Evolutionary conservation across 176 grass and related monocot genomes (phyloP).

Genomic region (Oryza australiensis): DNA sequence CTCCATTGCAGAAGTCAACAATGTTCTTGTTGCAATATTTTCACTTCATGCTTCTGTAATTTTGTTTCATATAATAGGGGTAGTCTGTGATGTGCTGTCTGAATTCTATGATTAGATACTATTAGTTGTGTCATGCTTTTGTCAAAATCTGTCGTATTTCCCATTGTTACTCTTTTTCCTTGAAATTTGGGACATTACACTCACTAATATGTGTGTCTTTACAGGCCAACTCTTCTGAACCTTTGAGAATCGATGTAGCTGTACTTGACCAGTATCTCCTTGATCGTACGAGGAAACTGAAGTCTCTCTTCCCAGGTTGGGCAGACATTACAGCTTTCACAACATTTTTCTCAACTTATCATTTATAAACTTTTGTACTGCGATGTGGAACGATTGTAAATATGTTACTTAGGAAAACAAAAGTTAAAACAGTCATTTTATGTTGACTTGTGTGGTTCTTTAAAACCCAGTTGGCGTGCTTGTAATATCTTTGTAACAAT

Average conservation of each 20-base stretch:
- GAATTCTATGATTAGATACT: neutral
- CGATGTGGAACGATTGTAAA: slow-evolving; percentile 31
- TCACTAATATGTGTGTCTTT: slow-evolving; percentile 28
- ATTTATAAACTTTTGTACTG: slow-evolving; percentile 48
- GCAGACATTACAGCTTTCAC: slow-evolving; percentile 81
- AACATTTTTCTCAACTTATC: slow-evolving; percentile 82
- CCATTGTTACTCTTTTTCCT: neutral
- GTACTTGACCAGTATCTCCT: slow-evolving; percentile 90
- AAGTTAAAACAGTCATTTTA: slow-evolving; percentile 11
- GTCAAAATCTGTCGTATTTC: neutral
- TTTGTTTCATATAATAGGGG: neutral
- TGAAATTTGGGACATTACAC: neutral
- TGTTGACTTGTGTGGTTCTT: slow-evolving; percentile 1
- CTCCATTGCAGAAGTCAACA: neutral
- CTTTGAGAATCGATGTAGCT: slow-evolving; percentile 76
- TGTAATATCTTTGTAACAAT: slow-evolving; percentile 34
- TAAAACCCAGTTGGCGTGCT: neutral
- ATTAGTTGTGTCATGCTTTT: neutral
- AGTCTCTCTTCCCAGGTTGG: slow-evolving; percentile 82
- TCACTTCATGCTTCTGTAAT: neutral
- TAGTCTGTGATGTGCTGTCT: neutral
- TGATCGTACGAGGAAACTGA: slow-evolving; percentile 60
- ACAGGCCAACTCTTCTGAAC: slow-evolving; percentile 72
- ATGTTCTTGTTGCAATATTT: neutral
- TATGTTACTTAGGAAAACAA: neutral